phyloP scores from a whole-genome alignment of 2,329 filamentous ascomycete genomes.

The Ophiocordyceps unilateralis region DNA sequence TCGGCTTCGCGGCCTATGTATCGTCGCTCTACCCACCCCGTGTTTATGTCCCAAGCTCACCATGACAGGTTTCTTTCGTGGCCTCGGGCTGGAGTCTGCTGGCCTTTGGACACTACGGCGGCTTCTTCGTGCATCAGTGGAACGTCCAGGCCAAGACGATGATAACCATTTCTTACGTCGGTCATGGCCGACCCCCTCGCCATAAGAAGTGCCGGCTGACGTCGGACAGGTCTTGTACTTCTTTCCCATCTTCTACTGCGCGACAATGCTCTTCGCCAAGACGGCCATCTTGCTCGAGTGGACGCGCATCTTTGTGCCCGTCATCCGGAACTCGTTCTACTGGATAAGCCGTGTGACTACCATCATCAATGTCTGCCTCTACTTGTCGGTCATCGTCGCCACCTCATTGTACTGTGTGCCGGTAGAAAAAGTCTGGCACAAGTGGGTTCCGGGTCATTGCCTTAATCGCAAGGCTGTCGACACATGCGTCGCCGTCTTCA shows the following conservation, averaged over 20 bases:
- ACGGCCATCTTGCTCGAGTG: constrained; percentile 1
- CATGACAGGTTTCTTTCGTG: background rate
- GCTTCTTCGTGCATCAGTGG: background rate
- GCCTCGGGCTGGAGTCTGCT: background rate
- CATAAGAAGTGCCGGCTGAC: background rate
- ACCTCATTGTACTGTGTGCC: background rate
- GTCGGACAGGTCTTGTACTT: background rate
- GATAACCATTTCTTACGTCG: background rate
- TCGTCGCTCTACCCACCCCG: background rate
- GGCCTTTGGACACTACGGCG: background rate
- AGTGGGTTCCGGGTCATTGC: background rate
- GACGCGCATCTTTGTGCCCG: background rate
- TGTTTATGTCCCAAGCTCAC: background rate
- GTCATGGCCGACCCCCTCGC: background rate
- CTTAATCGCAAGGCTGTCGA: background rate
- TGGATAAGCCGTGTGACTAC: background rate
- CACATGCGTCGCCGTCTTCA: background rate
- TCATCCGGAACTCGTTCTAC: constrained; percentile 1
- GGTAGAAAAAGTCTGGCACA: background rate
- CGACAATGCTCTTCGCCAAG: constrained; percentile 1
- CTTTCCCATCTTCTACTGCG: background rate
- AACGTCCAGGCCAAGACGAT: background rate
- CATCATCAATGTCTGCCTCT: background rate
- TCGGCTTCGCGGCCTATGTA: background rate
- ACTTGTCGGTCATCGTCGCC: background rate